These are phyloP conservation scores for Malus sieversii DNA, from an alignment of 306 rosid genomes.

Conservation along the genomic window DNA sequence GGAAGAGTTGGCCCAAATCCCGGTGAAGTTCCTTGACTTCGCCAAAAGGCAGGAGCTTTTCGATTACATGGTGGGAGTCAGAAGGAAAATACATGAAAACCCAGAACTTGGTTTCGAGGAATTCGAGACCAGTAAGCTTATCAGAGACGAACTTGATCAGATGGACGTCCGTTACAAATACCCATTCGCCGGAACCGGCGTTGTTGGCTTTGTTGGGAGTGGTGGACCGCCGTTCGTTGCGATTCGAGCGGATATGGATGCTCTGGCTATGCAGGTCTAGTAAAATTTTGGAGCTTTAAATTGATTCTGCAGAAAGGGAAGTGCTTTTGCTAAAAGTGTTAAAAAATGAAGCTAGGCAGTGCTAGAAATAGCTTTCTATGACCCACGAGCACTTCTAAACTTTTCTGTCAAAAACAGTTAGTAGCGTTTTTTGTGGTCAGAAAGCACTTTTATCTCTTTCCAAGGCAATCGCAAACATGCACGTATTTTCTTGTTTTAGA, in stretches of 20 bases:
- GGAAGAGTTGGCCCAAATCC: conserved; percentile 23
- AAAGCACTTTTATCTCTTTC: no score
- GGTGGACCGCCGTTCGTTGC: conserved; percentile 74
- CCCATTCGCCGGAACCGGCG: conserved; percentile 71
- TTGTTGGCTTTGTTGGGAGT: conserved; percentile 63
- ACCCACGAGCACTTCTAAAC: not conserved
- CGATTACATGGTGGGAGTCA: conserved; percentile 55
- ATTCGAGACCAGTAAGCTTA: conserved; percentile 69
- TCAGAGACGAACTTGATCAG: conserved; percentile 56
- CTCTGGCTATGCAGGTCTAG: conserved; percentile 64
- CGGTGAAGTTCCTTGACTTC: conserved; percentile 32
- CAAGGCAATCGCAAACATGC: not conserved
- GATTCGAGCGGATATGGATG: conserved; percentile 91
- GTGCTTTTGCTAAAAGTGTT: not conserved
- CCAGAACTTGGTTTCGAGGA: conserved; percentile 77
- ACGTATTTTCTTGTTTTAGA: not conserved
- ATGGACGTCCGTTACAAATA: conserved; percentile 47
- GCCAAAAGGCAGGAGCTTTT: conserved; percentile 42
- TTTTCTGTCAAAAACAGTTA: not conserved
- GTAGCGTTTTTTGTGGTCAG: not conserved
- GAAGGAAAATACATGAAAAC: conserved; percentile 75
- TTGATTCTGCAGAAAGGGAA: not conserved
- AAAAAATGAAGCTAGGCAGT: not conserved
- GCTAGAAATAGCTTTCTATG: not conserved
- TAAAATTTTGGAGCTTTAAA: not conserved